Evolutionary conservation across 352 stramenopile species (phyloP), one percentile per base, ranked within the genome.

Genomic region (Phytopythium mirpurense): DNA sequence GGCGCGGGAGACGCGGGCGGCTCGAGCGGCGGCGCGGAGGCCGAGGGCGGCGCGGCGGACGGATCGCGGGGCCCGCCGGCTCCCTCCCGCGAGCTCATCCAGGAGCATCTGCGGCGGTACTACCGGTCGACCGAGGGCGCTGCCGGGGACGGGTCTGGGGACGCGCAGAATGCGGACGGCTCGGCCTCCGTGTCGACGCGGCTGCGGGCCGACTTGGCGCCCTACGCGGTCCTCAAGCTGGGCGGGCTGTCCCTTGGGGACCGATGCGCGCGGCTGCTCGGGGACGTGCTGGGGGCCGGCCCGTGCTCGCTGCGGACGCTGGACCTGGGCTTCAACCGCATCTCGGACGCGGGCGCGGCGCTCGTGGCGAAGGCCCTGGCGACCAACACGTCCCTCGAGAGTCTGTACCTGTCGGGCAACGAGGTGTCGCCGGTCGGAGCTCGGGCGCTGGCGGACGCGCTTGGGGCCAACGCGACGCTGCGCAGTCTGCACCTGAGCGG

Each of bases 201-300:
- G 21, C 74, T 89, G 43, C 69, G 62, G 11, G 62, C 63, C 37
- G 79, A 90, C 46, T 46, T 90, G 34, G 63, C 73, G 19, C 76
- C 74, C 2, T 90, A 79, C 56, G 67, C 71, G 16, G 62, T 85
- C 21, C 66, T 93, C 34, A 93, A 91, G 56, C 75, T 93, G 2
- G 76, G 80, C n/a, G 78, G 80, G 36, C 90, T 91, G 44, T 87
- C 81, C 36, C 60, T 93, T 23, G 83, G 83, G 26, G 82, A 91
- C 59, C 59, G 72, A 21, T 74, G 70, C 38, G 75, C 81, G 5
- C 70, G 71, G 56, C 49, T 90, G 44, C 60, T 93, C 24, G 63
- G 72, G 2, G 69, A 74, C 48, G 81, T 88, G 40, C 54, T 93
- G 2, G 47, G 64, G 35, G 57, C 62, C 32, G 73, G 57, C 23